Evolutionary conservation across 1,284 basidiomycete genomes (phyloP).

Genomic region (Tilletia walkeri): DNA sequence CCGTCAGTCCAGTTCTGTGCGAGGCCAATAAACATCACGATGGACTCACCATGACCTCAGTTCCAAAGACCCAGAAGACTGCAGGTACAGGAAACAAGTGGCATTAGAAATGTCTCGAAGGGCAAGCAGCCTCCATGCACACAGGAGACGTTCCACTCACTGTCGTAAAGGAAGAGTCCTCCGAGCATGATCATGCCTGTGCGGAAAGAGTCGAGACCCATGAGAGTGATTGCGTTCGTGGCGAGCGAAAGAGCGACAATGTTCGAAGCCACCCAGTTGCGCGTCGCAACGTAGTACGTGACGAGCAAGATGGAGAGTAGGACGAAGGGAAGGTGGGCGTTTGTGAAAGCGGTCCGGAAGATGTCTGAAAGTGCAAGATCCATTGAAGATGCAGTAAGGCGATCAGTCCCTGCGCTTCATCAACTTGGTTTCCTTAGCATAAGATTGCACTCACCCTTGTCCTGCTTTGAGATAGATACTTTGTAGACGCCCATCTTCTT

Average conservation of each 20-base stretch:
- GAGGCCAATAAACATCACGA: too few relatives aligned
- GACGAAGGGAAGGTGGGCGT: conserved; percentile 48
- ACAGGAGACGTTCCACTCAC: neutral
- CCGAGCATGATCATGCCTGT: conserved; percentile 78
- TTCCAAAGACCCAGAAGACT: conserved; percentile 54
- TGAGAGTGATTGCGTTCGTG: conserved; percentile 74
- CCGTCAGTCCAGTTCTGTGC: too few relatives aligned
- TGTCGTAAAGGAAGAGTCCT: conserved; percentile 54
- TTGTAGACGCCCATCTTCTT: conserved; percentile 36
- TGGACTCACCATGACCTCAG: conserved; percentile 51
- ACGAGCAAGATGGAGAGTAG: conserved; percentile 70
- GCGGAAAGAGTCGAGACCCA: conserved; percentile 85
- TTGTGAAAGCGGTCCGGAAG: conserved; percentile 2
- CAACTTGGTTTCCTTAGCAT: neutral
- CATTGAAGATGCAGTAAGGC: neutral
- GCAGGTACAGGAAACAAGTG: neutral
- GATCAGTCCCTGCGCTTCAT: neutral
- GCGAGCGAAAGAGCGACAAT: conserved; percentile 80
- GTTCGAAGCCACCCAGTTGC: conserved; percentile 73
- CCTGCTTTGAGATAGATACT: conserved; percentile 30
- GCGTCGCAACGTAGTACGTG: conserved; percentile 64
- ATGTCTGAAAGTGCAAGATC: neutral
- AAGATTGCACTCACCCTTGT: conserved; percentile 25
- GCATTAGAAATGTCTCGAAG: neutral
- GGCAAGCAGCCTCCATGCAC: neutral